Evolutionary conservation across 2,329 filamentous ascomycete genomes (phyloP).

Genomic region (Aspergillus niger): DNA sequence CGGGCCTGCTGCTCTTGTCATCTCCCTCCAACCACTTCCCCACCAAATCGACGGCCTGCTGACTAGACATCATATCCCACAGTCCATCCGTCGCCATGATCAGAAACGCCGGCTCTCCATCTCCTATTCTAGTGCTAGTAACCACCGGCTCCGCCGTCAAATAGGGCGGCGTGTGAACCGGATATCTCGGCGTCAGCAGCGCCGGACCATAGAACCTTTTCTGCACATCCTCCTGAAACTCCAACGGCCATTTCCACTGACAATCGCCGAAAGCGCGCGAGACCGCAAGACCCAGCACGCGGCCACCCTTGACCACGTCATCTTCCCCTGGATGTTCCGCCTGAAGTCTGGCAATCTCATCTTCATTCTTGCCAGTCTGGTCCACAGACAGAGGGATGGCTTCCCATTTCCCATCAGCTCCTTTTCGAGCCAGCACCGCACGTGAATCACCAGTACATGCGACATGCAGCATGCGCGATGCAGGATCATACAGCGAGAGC

Average conservation of each 20-base stretch:
- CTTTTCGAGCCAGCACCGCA: constrained; percentile 59
- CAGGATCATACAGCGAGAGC: constrained; percentile 62
- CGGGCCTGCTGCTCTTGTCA: constrained; percentile 31
- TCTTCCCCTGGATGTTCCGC: constrained; percentile 65
- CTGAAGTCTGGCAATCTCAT: constrained; percentile 59
- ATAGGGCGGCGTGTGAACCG: constrained; percentile 61
- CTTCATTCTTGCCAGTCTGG: constrained; percentile 65
- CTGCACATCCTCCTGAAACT: constrained; percentile 47
- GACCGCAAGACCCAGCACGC: constrained; percentile 63
- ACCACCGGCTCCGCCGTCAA: constrained; percentile 68
- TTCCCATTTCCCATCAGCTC: constrained; percentile 50
- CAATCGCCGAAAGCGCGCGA: constrained; percentile 70
- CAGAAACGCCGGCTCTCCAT: constrained; percentile 57
- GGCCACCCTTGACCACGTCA: constrained; percentile 58
- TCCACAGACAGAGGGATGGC: constrained; percentile 61
- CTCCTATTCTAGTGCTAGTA: constrained; percentile 56
- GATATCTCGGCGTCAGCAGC: constrained; percentile 41
- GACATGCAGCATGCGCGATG: constrained; percentile 57
- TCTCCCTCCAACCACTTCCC: constrained; percentile 55
- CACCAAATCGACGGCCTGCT: constrained; percentile 61
- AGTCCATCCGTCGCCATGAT: constrained; percentile 69
- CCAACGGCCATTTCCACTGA: constrained; percentile 66
- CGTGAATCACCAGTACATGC: constrained; percentile 70
- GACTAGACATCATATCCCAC: constrained; percentile 62
- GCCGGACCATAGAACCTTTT: constrained; percentile 43